Conservation (phyloP, 208 protist species). For the Willaertia magna region DNA sequence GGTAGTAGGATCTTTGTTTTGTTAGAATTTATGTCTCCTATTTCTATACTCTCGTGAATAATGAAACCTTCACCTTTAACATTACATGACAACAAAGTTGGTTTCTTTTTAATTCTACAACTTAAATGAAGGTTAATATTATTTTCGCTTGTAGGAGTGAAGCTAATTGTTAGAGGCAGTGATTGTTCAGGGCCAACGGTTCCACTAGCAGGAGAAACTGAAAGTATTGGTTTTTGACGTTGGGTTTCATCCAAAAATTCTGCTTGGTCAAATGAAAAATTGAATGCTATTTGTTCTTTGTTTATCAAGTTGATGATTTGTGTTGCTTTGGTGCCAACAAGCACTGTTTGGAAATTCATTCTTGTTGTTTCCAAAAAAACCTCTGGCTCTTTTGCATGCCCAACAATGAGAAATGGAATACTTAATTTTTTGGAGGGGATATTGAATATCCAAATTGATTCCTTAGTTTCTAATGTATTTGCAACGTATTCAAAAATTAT, state of each 20-base stretch:
- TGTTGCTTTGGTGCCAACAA: constrained; percentile 53
- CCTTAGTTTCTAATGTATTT: constrained; percentile 54
- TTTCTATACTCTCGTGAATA: constrained; percentile 62
- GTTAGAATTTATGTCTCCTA: constrained; percentile 18
- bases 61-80: constrained; percentile 84
- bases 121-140: constrained; percentile 75
- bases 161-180: constrained; percentile 57
- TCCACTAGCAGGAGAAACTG: constrained; percentile 57
- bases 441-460: constrained; percentile 74
- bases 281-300: constrained; percentile 72
- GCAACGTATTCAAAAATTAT: constrained; percentile 86
- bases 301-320: constrained; percentile 74
- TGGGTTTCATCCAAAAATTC: constrained; percentile 10
- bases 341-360: constrained; percentile 73
- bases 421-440: constrained; percentile 45
- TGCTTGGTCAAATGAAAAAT: constrained; percentile 69
- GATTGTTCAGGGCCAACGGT: constrained; percentile 51
- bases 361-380: constrained; percentile 68
- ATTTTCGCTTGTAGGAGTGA: constrained; percentile 70
- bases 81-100: constrained; percentile 75
- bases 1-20: neutral
- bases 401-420: constrained; percentile 82
- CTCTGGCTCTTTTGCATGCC: constrained; percentile 71
- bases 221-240: constrained; percentile 33
- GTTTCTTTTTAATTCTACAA: constrained; percentile 73